Evolutionary conservation across 768 basidiomycete species (phyloP).

Genomic region (Plicaturopsis crispa): DNA sequence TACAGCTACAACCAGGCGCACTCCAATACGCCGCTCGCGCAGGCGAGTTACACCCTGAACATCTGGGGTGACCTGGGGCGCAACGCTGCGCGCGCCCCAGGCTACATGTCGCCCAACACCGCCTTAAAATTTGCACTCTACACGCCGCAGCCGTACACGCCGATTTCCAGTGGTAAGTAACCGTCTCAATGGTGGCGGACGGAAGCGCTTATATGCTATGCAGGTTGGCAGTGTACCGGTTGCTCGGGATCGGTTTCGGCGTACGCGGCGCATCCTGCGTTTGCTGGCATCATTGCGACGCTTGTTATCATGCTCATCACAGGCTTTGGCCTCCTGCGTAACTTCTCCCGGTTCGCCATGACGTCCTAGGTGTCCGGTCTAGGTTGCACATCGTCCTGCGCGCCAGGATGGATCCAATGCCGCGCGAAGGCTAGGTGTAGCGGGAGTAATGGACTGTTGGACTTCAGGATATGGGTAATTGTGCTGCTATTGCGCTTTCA

Average conservation of each 20-base stretch:
- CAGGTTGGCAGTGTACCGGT: conserved; percentile 21
- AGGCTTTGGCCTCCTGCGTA: conserved; percentile 25
- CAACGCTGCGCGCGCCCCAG: conserved; percentile 46
- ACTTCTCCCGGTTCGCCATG: too few relatives aligned
- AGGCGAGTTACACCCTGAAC: conserved; percentile 68
- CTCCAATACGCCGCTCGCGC: conserved; percentile 61
- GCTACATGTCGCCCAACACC: conserved; percentile 62
- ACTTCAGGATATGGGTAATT: too few relatives aligned
- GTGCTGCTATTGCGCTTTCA: too few relatives aligned
- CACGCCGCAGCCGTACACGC: conserved; percentile 65
- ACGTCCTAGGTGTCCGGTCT: too few relatives aligned
- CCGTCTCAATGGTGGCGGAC: too few relatives aligned
- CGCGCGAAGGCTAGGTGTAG: too few relatives aligned
- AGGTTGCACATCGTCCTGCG: too few relatives aligned
- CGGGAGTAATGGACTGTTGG: too few relatives aligned
- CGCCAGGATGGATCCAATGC: too few relatives aligned
- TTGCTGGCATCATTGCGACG: conserved; percentile 24
- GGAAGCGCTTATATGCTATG: too few relatives aligned
- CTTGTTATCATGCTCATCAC: conserved; percentile 22
- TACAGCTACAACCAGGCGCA: conserved; percentile 62
- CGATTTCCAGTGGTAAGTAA: conserved; percentile 42
- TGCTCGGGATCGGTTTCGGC: conserved; percentile 23
- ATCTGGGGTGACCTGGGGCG: conserved; percentile 81
- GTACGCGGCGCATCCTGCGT: conserved; percentile 21
- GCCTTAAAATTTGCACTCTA: conserved; percentile 80